phyloP scores from a whole-genome alignment of 768 basidiomycete genomes.

The Lactarius deliciosus region DNA sequence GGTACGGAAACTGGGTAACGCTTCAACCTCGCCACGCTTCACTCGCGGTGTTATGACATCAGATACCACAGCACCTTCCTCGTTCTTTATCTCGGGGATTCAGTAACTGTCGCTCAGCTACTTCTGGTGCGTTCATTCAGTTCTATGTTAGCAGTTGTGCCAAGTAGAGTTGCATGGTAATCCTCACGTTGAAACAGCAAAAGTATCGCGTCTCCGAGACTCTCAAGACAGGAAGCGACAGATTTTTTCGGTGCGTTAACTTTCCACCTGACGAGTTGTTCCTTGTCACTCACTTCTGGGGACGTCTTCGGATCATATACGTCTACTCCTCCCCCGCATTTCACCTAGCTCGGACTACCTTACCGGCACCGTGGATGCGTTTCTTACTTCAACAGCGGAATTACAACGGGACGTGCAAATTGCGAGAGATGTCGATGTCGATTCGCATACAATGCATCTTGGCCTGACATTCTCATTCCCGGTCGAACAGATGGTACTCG shows the following conservation, averaged over 20 bases:
- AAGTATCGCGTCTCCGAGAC: slow-evolving; percentile 95
- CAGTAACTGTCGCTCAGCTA: slow-evolving; percentile 42
- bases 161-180: slow-evolving; percentile 88
- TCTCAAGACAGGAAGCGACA: slow-evolving; percentile 83
- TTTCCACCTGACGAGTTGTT: neutral
- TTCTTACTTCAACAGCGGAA: slow-evolving; percentile 61
- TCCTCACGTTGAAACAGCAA: slow-evolving; percentile 90
- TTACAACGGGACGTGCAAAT: neutral
- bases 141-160: slow-evolving; percentile 51
- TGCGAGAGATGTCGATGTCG: slow-evolving; percentile 39
- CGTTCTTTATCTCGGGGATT: slow-evolving; percentile 91
- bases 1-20: slow-evolving; percentile 89
- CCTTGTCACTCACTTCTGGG: neutral
- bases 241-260: slow-evolving; percentile 71
- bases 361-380: slow-evolving; percentile 60
- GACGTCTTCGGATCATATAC: neutral
- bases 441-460: slow-evolving; percentile 49
- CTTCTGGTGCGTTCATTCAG: slow-evolving; percentile 20
- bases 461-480: slow-evolving; percentile 98
- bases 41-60: neutral
- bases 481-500: slow-evolving; percentile 93
- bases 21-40: neutral
- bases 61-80: slow-evolving; percentile 72
- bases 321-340: neutral
- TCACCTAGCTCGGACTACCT: slow-evolving; percentile 73